A percentile compares a stretch with the other conserved stretches of the same genome.
phyloP scores from a whole-genome alignment of 2,329 filamentous ascomycete genomes.

The Fusarium nygamai region DNA sequence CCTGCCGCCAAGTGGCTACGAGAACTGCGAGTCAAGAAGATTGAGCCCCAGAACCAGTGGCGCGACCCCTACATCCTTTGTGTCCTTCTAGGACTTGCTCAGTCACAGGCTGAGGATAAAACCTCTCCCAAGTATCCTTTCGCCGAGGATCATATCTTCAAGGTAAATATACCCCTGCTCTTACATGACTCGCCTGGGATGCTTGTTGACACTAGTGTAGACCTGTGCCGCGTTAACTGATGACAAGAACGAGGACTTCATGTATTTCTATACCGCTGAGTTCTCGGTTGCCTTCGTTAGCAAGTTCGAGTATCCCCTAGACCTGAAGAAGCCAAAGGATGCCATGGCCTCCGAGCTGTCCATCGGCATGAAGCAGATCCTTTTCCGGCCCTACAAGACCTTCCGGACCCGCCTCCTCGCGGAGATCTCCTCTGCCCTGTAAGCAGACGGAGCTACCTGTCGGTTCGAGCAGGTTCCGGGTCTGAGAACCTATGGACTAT shows the following conservation, averaged over 20 bases:
- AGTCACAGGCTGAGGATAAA: slow-evolving; percentile 33
- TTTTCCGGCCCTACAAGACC: slow-evolving; percentile 31
- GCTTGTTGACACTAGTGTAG: neutral
- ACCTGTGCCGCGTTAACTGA: slow-evolving; percentile 30
- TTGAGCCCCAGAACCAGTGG: slow-evolving; percentile 31
- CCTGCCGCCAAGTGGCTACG: slow-evolving; percentile 24
- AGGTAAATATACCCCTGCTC: slow-evolving; percentile 3
- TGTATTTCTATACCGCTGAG: slow-evolving; percentile 35
- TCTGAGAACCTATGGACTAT: neutral
- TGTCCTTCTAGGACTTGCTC: slow-evolving; percentile 37
- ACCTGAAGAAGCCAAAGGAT: neutral
- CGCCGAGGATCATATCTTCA: slow-evolving; percentile 12
- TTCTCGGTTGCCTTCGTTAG: slow-evolving; percentile 30
- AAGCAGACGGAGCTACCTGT: neutral
- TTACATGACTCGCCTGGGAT: neutral
- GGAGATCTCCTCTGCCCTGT: neutral
- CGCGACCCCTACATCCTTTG: slow-evolving; percentile 40
- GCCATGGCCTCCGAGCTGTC: neutral
- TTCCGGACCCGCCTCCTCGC: slow-evolving; percentile 21
- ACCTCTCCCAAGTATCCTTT: neutral
- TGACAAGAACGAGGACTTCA: slow-evolving; percentile 27
- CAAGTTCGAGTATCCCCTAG: slow-evolving; percentile 39
- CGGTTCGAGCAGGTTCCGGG: neutral
- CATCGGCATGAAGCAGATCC: slow-evolving; percentile 17
- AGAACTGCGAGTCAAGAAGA: slow-evolving; percentile 27